These are phyloP conservation scores for Sporisorium reilianum DNA, from an alignment of 1,284 basidiomycete species.

Conservation along the genomic window DNA sequence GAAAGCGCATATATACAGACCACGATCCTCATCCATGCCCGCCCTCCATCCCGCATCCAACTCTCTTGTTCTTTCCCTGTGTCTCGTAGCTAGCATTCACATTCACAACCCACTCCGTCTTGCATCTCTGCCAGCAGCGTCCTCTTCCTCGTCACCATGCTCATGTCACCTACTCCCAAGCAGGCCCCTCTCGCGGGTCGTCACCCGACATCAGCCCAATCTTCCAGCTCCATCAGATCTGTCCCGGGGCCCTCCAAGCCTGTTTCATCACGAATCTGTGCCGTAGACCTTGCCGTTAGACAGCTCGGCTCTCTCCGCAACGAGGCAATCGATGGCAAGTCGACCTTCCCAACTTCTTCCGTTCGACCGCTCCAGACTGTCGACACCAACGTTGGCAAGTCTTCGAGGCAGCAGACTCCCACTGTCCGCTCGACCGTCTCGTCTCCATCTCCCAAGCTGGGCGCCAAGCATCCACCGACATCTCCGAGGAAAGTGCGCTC, in stretches of 20 bases:
- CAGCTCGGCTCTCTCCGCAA: slow-evolving; percentile 5
- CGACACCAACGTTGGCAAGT: slow-evolving; percentile 27
- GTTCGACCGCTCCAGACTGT: slow-evolving; percentile 24
- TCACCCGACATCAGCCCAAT: slow-evolving; percentile 1
- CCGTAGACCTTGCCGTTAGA: slow-evolving; percentile 11
- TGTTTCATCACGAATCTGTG: neutral
- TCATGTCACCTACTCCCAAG: slow-evolving; percentile 17
- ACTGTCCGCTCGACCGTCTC: neutral
- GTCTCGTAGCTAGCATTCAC: neutral
- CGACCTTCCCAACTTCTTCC: neutral
- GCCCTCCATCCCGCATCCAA: neutral
- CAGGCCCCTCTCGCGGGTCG: slow-evolving; percentile 3
- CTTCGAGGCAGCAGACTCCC: slow-evolving; percentile 10
- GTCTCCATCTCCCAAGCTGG: slow-evolving; percentile 11
- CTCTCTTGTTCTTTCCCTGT: neutral
- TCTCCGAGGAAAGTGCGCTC: slow-evolving; percentile 23
- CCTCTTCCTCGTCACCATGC: slow-evolving; percentile 20
- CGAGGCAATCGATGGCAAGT: neutral
- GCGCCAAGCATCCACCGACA: neutral
- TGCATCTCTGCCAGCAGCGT: neutral
- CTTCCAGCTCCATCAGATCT: neutral
- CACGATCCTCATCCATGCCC: neutral
- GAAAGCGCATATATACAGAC: neutral
- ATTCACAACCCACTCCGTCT: neutral
- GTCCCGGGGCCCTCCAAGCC: neutral